phyloP scores from a whole-genome alignment of 2,329 filamentous ascomycete genomes.

The Venturia pyrina region DNA sequence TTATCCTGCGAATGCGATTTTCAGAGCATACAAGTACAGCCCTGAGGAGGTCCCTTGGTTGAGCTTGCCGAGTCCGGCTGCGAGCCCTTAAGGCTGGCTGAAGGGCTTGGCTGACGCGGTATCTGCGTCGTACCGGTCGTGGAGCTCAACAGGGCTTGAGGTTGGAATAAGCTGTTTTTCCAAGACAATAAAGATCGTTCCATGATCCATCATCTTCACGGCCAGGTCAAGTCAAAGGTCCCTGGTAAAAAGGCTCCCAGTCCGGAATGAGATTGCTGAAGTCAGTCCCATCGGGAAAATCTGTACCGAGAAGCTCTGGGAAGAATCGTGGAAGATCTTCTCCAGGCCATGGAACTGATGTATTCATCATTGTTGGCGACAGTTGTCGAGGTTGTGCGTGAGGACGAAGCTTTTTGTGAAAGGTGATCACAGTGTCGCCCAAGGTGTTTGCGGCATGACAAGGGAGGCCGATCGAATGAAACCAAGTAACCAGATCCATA shows the following conservation, averaged over 20 bases:
- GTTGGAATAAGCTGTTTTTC: too few species aligned
- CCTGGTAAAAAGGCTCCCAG: constrained; percentile 17
- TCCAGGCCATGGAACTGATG: constrained; percentile 14
- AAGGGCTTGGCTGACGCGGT: background rate
- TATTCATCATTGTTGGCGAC: background rate
- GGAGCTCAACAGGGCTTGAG: too few species aligned
- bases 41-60: constrained; percentile 32
- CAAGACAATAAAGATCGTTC: too few species aligned
- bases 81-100: background rate
- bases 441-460: constrained; percentile 32
- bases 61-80: constrained; percentile 1
- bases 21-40: constrained; percentile 35
- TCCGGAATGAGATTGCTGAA: constrained; percentile 22
- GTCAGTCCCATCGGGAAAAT: constrained; percentile 19
- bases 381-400: constrained; percentile 9
- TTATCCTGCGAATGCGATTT: constrained; percentile 34
- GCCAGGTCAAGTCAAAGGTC: constrained; percentile 7
- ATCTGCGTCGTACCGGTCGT: too few species aligned
- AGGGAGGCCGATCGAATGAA: constrained; percentile 31
- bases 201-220: too few species aligned
- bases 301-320: constrained; percentile 24
- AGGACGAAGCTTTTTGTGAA: constrained; percentile 28
- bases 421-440: constrained; percentile 28
- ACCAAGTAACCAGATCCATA: constrained; percentile 28
- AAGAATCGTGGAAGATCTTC: constrained; percentile 21